Evolutionary conservation across 805 yeast genomes (phyloP), one percentile per base, ranked within the genome.

Genomic region (Ascoidea tarda): DNA sequence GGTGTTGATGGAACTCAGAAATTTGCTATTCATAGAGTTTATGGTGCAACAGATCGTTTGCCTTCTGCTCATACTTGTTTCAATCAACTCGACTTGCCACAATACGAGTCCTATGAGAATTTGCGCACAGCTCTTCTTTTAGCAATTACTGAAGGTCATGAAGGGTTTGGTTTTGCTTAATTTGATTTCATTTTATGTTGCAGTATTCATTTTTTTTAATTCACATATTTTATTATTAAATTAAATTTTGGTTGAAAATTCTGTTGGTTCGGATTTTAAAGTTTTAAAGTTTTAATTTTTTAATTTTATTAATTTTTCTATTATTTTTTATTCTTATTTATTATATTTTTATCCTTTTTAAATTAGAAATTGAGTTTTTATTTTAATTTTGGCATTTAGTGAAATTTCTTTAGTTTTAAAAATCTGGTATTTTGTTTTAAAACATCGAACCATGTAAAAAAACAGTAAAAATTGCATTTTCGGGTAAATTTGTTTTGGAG

Each of bases 11-110:
- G 96, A 1, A 75, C 82, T 6, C 80, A 89, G 49, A 87, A 87
- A 62, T 93, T 93, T 67, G 82, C 86, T 56, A 87, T 93, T 54
- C 96, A 88, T 63, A 76, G 95, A 53, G 96, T 87, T 60, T 89
- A 85, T 66, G 96, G 96, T 1, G 69, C 84, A 8, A 78, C 81
- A 6, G 95, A 87, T 53, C 77, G 98, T 56, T 73, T 93, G 54
- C 99, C 99, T 1, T 82, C 96, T 0, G 87, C 97, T 0, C 99
- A 93, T 64, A 93, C 98, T 2, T 93, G 99, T 67, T 91, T 90
- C 73, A 93, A 93, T 68, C 98, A 91, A 68, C 74, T 93, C 54
- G 96, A 88, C 64, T 69, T 93, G 51, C 99, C 99, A 0, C 93
- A 88, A 31, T 93, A 93, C 67, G 95, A 84, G 52, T 79, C 85